Conservation (phyloP, 345 rosid genomes). For the Rubroshorea leprosula region DNA sequence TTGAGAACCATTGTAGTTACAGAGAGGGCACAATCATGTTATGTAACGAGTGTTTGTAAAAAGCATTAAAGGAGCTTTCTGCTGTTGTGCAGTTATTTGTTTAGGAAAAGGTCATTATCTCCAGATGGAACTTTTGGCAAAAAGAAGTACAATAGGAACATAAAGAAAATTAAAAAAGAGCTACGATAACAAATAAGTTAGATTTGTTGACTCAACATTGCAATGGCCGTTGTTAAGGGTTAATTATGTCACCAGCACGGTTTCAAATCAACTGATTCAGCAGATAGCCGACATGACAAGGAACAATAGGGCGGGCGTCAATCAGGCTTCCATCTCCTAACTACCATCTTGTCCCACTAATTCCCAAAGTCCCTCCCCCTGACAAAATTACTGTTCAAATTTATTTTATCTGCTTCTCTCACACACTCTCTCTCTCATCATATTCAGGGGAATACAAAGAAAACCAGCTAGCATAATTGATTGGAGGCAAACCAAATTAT, state of each 20-base stretch:
- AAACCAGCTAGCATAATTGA: no score
- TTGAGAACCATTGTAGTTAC: no score
- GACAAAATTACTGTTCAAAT: no score
- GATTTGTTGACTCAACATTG: slow-evolving; percentile 25
- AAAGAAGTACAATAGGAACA: slow-evolving; percentile 7
- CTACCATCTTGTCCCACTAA: not conserved
- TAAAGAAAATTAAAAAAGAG: slow-evolving; percentile 3
- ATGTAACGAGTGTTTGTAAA: no score
- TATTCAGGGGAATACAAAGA: no score
- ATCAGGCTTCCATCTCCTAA: not conserved
- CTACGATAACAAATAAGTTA: slow-evolving; percentile 9
- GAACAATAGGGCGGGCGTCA: no score
- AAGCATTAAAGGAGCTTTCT: no score
- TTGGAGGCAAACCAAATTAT: not conserved
- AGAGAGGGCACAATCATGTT: no score
- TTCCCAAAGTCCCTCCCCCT: no score
- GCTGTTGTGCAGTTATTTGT: no score
- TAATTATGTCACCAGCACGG: slow-evolving; percentile 1
- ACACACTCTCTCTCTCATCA: no score
- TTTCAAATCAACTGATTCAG: slow-evolving; percentile 25
- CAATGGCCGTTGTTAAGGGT: slow-evolving; percentile 5
- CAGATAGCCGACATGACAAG: slow-evolving; percentile 15
- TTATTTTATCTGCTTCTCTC: no score
- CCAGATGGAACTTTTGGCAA: not conserved
- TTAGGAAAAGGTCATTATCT: slow-evolving; percentile 11